A percentile compares a stretch with the other conserved stretches of the same genome.
Evolutionary conservation across 129 eudicot genomes (phyloP).

Genomic region (Lonicera japonica): DNA sequence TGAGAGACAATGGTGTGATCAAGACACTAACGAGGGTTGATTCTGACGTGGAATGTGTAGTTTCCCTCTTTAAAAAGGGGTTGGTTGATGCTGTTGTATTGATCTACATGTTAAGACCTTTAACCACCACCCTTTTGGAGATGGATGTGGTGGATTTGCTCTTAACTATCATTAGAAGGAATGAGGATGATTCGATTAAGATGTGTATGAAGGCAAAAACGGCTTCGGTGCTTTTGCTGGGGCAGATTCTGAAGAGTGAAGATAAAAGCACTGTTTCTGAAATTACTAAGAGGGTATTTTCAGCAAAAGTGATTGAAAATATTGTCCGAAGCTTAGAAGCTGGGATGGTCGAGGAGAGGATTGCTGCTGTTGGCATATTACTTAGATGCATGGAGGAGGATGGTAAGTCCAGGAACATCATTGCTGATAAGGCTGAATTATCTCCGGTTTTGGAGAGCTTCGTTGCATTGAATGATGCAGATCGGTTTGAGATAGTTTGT

Average conservation of each 20-base stretch:
- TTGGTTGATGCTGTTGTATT: slow-evolving; percentile 64
- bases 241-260: slow-evolving; percentile 37
- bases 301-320: slow-evolving; percentile 33
- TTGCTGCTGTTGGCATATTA: slow-evolving; percentile 49
- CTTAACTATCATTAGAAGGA: slow-evolving; percentile 27
- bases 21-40: slow-evolving; percentile 66
- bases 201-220: slow-evolving; percentile 59
- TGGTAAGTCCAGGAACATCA: slow-evolving; percentile 56
- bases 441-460: slow-evolving; percentile 51
- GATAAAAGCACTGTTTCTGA: slow-evolving; percentile 20
- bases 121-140: slow-evolving; percentile 27
- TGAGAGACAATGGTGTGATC: slow-evolving; percentile 45
- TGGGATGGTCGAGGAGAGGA: slow-evolving; percentile 42
- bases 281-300: slow-evolving; percentile 35
- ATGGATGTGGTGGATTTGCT: slow-evolving; percentile 47
- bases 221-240: slow-evolving; percentile 47
- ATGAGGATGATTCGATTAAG: slow-evolving; percentile 31
- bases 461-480: slow-evolving; percentile 33
- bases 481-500: slow-evolving; percentile 53
- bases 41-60: slow-evolving; percentile 72
- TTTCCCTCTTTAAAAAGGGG: slow-evolving; percentile 64
- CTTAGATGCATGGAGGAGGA: slow-evolving; percentile 59
- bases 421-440: slow-evolving; percentile 69
- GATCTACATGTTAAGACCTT: slow-evolving; percentile 46
- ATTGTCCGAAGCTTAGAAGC: slow-evolving; percentile 43